Conservation (phyloP, 2,329 filamentous ascomycete species). For the Hypoxylon sp. region DNA sequence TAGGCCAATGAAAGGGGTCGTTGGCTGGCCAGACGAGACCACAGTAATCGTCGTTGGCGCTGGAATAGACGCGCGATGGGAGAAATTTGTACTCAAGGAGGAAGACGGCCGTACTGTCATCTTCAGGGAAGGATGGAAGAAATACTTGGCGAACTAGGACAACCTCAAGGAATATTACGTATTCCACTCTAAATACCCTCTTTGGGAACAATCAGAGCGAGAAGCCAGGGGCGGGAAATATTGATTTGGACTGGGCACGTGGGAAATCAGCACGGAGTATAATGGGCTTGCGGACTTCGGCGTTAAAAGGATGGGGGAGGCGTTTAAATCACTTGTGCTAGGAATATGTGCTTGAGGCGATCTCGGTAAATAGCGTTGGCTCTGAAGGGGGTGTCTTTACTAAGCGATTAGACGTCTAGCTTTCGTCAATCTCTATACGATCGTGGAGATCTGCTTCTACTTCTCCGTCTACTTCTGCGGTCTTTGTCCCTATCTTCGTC, state of each 20-base stretch:
- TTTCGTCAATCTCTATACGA: conserved; percentile 44
- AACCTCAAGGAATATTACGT: conserved; percentile 22
- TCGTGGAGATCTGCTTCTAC: conserved; percentile 61
- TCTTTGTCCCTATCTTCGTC: conserved; percentile 48
- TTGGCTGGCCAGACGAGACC: conserved; percentile 85
- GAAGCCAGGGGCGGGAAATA: conserved; percentile 9
- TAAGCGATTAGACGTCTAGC: conserved; percentile 31
- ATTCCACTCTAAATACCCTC: conserved; percentile 4
- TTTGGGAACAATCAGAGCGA: conserved; percentile 1
- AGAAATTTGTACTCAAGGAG: conserved; percentile 82
- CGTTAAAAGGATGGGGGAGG: conserved; percentile 25
- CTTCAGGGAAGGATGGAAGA: conserved; percentile 83
- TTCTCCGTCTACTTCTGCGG: conserved; percentile 52
- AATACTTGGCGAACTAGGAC: conserved; percentile 68
- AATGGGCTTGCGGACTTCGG: conserved; percentile 27
- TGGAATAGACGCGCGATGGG: conserved; percentile 85
- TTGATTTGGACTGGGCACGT: conserved; percentile 29
- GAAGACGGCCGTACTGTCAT: conserved; percentile 76
- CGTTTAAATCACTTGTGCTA: conserved; percentile 35
- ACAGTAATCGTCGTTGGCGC: conserved; percentile 83
- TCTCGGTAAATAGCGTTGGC: conserved; percentile 35
- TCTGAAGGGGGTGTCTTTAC: conserved; percentile 39
- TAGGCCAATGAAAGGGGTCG: conserved; percentile 81
- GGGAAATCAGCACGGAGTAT: conserved; percentile 36
- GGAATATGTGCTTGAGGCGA: conserved; percentile 33